A percentile compares a stretch with the other conserved stretches of the same genome.
These are phyloP conservation scores for Rhytidhysteron rufulum DNA, from an alignment of 2,329 filamentous ascomycete species.

Conservation along the genomic window DNA sequence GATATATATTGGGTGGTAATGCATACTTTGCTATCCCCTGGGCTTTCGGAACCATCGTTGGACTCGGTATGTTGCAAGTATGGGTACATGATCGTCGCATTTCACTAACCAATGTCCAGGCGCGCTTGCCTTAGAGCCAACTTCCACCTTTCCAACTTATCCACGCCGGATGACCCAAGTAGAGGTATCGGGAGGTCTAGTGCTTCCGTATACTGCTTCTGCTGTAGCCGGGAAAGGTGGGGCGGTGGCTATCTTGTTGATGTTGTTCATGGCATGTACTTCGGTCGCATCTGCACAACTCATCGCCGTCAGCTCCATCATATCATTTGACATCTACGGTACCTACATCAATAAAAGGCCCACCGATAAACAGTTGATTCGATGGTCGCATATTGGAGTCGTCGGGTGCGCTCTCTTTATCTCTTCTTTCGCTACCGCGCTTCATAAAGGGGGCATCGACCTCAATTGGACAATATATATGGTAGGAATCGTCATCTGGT, in stretches of 20 bases:
- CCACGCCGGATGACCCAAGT: conserved; percentile 25
- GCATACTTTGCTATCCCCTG: not conserved
- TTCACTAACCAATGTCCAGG: not conserved
- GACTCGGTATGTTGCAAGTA: not conserved
- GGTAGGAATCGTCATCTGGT: conserved; percentile 18
- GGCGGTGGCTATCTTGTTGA: conserved; percentile 27
- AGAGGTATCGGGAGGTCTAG: conserved; percentile 24
- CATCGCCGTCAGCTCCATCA: conserved; percentile 73
- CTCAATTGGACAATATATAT: conserved; percentile 14
- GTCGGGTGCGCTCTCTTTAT: conserved; percentile 75
- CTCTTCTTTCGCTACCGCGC: conserved; percentile 71
- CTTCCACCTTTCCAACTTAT: conserved; percentile 41
- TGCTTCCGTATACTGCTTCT: conserved; percentile 27
- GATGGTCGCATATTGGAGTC: conserved; percentile 70
- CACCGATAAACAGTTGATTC: conserved; percentile 70
- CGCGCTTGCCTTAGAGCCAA: not conserved
- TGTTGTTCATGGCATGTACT: conserved; percentile 49
- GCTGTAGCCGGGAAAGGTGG: conserved; percentile 29
- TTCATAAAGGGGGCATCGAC: conserved; percentile 39
- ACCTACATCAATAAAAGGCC: conserved; percentile 79
- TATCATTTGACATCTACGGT: conserved; percentile 84
- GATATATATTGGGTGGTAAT: not conserved
- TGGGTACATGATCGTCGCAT: not conserved
- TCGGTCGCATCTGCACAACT: conserved; percentile 43
- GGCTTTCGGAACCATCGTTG: not conserved